Evolutionary conservation across 139 green algal genomes (phyloP).

Genomic region (Picocystis salinarum): DNA sequence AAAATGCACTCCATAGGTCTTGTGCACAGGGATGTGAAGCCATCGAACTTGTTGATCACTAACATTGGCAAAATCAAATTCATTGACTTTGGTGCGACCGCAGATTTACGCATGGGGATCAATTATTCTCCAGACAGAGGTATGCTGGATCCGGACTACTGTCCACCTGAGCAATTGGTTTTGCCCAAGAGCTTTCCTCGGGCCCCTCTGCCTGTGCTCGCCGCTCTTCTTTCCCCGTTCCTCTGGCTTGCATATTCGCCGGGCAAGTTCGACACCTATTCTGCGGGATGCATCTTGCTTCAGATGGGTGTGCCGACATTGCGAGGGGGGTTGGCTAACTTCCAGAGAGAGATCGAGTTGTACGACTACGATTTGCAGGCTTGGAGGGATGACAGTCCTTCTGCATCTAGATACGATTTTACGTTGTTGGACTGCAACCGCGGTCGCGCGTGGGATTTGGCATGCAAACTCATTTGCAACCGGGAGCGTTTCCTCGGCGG

Average conservation of each 20-base stretch:
- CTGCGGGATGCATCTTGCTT: slow-evolving; percentile 13
- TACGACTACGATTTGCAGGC: too few species aligned
- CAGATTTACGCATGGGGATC: slow-evolving; percentile 74
- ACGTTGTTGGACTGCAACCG: too few species aligned
- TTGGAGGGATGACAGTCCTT: too few species aligned
- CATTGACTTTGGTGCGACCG: slow-evolving; percentile 80
- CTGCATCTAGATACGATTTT: too few species aligned
- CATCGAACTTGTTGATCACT: slow-evolving; percentile 53
- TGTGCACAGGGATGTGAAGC: slow-evolving; percentile 78
- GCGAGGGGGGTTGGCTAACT: too few species aligned
- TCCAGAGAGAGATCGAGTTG: too few species aligned
- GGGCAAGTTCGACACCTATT: slow-evolving; percentile 78
- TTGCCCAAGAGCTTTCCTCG: slow-evolving; percentile 59
- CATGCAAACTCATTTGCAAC: too few species aligned
- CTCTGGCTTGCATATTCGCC: slow-evolving; percentile 56
- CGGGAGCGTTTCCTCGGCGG: too few species aligned
- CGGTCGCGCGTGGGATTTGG: too few species aligned
- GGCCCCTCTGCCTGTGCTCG: slow-evolving; percentile 36
- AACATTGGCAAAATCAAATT: slow-evolving; percentile 56
- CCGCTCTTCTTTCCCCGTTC: slow-evolving; percentile 46
- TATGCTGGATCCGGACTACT: slow-evolving; percentile 76
- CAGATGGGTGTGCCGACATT: too few species aligned
- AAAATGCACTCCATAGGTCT: slow-evolving; percentile 61
- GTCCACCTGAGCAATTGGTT: slow-evolving; percentile 38
- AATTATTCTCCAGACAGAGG: slow-evolving; percentile 77